A percentile compares a stretch with the other conserved stretches of the same genome.
These are phyloP conservation scores for Alternaria arborescens DNA, from an alignment of 2,329 filamentous ascomycete genomes.

Conservation along the genomic window DNA sequence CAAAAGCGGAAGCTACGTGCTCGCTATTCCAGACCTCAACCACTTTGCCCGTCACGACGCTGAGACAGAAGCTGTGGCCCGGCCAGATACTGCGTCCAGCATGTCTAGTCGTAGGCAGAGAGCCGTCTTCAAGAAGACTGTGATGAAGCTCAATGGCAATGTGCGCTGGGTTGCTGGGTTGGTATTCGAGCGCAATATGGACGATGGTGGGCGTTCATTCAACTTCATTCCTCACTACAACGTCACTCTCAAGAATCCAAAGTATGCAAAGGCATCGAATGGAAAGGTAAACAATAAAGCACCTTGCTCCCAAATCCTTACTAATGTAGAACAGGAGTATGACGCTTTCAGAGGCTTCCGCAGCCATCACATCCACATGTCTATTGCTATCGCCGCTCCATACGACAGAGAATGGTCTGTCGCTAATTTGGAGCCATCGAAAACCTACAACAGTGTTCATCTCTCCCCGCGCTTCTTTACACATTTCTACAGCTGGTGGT, in stretches of 20 bases:
- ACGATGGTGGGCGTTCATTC: slow-evolving; percentile 77
- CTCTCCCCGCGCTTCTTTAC: slow-evolving; percentile 96
- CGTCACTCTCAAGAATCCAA: slow-evolving; percentile 82
- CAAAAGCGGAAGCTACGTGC: slow-evolving; percentile 91
- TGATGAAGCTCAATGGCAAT: slow-evolving; percentile 98
- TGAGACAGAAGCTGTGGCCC: slow-evolving; percentile 59
- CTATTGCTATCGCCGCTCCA: slow-evolving; percentile 87
- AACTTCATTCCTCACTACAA: slow-evolving; percentile 93
- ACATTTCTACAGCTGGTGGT: slow-evolving; percentile 98
- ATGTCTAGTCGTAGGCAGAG: slow-evolving; percentile 74
- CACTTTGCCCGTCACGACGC: slow-evolving; percentile 77
- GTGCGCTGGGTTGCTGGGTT: slow-evolving; percentile 92
- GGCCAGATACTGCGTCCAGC: slow-evolving; percentile 64
- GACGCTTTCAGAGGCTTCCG: slow-evolving; percentile 98
- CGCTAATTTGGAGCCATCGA: slow-evolving; percentile 75
- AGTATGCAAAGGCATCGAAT: slow-evolving; percentile 68
- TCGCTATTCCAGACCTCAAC: slow-evolving; percentile 93
- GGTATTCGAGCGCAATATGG: slow-evolving; percentile 87
- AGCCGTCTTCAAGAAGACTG: slow-evolving; percentile 95
- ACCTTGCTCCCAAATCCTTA: not conserved
- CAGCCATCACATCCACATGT: slow-evolving; percentile 95
- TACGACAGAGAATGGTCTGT: slow-evolving; percentile 86
- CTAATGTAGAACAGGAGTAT: slow-evolving; percentile 63
- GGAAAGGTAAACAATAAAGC: slow-evolving; percentile 50
- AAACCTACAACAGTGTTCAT: slow-evolving; percentile 96